Conservation (phyloP, 2,329 filamentous ascomycete genomes). For the Ophiocordyceps unilateralis region DNA sequence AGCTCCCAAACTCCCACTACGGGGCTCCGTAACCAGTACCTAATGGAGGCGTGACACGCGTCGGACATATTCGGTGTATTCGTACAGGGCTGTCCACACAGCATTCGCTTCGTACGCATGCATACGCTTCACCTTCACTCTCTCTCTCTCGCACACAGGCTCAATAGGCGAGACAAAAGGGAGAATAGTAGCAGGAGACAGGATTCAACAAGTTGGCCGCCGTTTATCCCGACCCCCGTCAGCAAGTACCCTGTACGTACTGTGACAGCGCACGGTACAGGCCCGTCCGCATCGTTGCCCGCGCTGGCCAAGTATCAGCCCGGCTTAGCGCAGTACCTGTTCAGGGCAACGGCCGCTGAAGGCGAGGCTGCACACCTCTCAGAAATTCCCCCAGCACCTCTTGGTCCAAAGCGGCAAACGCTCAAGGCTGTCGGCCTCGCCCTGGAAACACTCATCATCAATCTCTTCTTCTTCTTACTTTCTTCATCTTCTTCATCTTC, state of each 20-base stretch:
- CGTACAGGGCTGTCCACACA: neutral
- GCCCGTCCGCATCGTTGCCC: neutral
- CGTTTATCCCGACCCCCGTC: neutral
- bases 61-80: neutral
- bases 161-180: neutral
- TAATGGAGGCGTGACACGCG: neutral
- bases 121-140: too few species aligned
- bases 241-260: neutral
- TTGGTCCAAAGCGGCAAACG: too few species aligned
- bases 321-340: neutral
- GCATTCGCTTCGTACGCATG: neutral
- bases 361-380: neutral
- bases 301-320: neutral
- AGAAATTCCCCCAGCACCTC: too few species aligned
- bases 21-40: too few species aligned
- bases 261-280: neutral
- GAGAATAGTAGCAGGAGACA: neutral
- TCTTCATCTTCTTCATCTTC: neutral
- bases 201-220: neutral
- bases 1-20: too few species aligned
- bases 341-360: neutral
- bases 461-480: neutral
- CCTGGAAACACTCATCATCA: neutral
- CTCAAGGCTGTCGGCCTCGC: too few species aligned
- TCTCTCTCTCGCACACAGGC: neutral